Percentiles rank a stretch among this genome's conserved stretches.
phyloP scores from a whole-genome alignment of 345 rosid species.

The Microcos paniculata region DNA sequence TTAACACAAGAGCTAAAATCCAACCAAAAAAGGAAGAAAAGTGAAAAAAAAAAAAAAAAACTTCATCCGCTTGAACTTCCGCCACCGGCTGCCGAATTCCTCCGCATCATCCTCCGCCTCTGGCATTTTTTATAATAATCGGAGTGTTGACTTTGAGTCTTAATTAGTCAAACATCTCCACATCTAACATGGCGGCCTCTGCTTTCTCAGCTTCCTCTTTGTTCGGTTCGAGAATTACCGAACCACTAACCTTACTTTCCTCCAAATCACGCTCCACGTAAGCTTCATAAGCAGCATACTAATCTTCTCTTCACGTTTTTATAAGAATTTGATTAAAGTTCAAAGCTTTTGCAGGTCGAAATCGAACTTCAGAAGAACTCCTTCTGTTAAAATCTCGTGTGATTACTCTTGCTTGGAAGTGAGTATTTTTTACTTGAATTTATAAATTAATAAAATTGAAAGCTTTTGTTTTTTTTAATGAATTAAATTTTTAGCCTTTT shows the following conservation, averaged over 20 bases:
- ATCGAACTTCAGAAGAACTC: constrained; percentile 24
- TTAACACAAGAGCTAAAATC: not conserved
- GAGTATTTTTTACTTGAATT: not conserved
- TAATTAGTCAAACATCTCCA: not conserved
- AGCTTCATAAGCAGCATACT: not conserved
- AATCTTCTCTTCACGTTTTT: not conserved
- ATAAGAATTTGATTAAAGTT: not conserved
- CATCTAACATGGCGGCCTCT: constrained; percentile 23
- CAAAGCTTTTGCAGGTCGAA: constrained; percentile 30
- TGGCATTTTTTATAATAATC: not conserved
- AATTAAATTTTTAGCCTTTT: not conserved
- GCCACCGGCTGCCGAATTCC: not conserved
- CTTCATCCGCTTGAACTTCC: not conserved
- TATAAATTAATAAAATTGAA: not conserved
- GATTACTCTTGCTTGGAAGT: constrained; percentile 77
- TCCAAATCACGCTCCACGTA: constrained; percentile 22
- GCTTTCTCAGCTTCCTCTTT: constrained; percentile 15
- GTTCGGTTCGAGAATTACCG: constrained; percentile 1
- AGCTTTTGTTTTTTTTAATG: not conserved
- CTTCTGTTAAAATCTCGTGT: constrained; percentile 35
- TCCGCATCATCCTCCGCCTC: constrained; percentile 14
- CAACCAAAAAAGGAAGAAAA: not conserved
- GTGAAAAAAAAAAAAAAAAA: not conserved
- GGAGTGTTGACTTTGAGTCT: not conserved
- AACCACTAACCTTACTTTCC: constrained; percentile 14